Evolutionary conservation across 83 land plant genomes (phyloP).

Genomic region (Picea abies): DNA sequence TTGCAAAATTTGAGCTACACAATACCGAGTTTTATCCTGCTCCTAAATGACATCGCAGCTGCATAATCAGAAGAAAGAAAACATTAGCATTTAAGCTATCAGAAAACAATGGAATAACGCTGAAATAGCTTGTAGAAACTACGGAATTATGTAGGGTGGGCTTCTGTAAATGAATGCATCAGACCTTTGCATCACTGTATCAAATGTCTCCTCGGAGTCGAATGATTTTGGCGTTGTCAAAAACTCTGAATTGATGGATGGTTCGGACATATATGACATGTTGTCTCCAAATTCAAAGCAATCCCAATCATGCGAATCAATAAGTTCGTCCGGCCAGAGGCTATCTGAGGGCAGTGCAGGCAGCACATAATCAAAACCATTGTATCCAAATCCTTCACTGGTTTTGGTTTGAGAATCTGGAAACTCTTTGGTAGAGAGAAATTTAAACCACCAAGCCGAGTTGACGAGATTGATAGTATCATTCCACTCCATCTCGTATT

Average conservation of each 20-base stretch:
- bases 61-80: not conserved
- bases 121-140: not conserved
- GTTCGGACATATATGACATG: not conserved
- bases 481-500: constrained; percentile 58
- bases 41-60: not conserved
- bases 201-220: not conserved
- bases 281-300: constrained; percentile 1
- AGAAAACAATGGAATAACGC: not conserved
- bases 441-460: constrained; percentile 18
- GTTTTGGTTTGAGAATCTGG: not conserved
- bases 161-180: not conserved
- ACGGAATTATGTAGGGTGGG: not conserved
- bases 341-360: not conserved
- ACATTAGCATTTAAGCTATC: not conserved
- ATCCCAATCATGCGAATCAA: not conserved
- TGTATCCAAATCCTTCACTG: not conserved
- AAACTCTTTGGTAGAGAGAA: not conserved
- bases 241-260: constrained; percentile 6
- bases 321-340: constrained; percentile 1
- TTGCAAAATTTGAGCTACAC: too few species aligned
- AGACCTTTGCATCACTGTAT: constrained; percentile 9
- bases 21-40: not conserved
- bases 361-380: not conserved
- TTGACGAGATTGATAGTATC: constrained; percentile 38
- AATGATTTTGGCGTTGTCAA: not conserved